phyloP scores from a whole-genome alignment of 106 monocot genomes.

The Dactylorhiza incarnata region DNA sequence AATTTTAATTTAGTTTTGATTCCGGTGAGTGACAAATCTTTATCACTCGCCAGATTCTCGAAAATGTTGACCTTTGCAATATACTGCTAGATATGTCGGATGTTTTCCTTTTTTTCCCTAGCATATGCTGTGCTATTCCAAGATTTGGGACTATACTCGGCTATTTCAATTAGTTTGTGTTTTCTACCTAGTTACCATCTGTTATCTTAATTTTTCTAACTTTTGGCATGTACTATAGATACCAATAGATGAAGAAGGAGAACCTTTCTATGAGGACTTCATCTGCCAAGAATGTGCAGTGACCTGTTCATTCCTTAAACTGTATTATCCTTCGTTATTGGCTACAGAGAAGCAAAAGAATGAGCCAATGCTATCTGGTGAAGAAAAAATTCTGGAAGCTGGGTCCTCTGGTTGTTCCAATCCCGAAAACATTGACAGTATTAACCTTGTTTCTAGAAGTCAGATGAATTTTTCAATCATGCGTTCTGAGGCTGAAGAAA shows the following conservation, averaged over 20 bases:
- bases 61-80: neutral
- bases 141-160: too few relatives aligned
- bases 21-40: neutral
- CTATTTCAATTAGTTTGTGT: neutral
- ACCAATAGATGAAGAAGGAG: constrained; percentile 90
- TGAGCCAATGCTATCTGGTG: constrained; percentile 11
- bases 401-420: constrained; percentile 7
- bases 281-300: constrained; percentile 80
- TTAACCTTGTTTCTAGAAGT: constrained; percentile 1
- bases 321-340: constrained; percentile 67
- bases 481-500: constrained; percentile 9
- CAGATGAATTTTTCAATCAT: neutral
- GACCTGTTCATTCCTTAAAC: constrained; percentile 58
- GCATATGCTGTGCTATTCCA: neutral
- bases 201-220: neutral
- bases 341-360: constrained; percentile 28
- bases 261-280: constrained; percentile 81
- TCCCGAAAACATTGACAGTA: constrained; percentile 20
- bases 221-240: constrained; percentile 35
- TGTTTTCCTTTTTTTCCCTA: neutral
- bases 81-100: neutral
- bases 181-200: neutral
- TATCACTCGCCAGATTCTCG: neutral
- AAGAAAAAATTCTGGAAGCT: constrained; percentile 21
- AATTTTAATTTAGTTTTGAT: neutral